Evolutionary conservation across 306 rosid genomes (phyloP).

Genomic region (Cucurbita ficifolia): DNA sequence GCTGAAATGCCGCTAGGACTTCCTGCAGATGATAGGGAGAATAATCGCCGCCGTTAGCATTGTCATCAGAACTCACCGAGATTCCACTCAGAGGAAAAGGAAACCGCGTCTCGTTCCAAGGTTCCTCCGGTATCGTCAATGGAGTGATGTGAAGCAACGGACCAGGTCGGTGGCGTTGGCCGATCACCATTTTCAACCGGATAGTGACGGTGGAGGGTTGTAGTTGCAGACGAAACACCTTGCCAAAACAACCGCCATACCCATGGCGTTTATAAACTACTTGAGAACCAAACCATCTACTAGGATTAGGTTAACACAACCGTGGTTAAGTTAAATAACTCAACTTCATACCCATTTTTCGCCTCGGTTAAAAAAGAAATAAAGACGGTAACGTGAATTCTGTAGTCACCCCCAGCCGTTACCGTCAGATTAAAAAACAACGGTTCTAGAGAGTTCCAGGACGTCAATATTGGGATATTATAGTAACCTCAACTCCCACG

Average conservation of each 20-base stretch:
- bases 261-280: conserved; percentile 5
- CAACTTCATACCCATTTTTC: not conserved
- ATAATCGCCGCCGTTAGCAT: conserved; percentile 29
- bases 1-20: conserved; percentile 46
- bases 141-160: conserved; percentile 71
- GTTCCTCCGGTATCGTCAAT: conserved; percentile 44
- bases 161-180: conserved; percentile 49
- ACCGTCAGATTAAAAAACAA: not conserved
- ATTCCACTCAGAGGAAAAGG: conserved; percentile 26
- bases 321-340: not conserved
- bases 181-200: conserved; percentile 41
- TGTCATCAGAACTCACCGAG: conserved; percentile 25
- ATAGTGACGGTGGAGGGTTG: not conserved
- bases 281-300: not conserved
- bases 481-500: not conserved
- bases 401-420: not conserved
- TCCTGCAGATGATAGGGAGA: conserved; percentile 42
- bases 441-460: conserved; percentile 5
- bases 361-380: not conserved
- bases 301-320: not conserved
- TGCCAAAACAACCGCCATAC: conserved; percentile 14
- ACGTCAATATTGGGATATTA: not conserved
- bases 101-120: conserved; percentile 29
- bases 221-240: conserved; percentile 9
- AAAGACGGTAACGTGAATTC: not conserved